phyloP scores from a whole-genome alignment of 768 basidiomycete genomes.

The Dentipellis sp. region DNA sequence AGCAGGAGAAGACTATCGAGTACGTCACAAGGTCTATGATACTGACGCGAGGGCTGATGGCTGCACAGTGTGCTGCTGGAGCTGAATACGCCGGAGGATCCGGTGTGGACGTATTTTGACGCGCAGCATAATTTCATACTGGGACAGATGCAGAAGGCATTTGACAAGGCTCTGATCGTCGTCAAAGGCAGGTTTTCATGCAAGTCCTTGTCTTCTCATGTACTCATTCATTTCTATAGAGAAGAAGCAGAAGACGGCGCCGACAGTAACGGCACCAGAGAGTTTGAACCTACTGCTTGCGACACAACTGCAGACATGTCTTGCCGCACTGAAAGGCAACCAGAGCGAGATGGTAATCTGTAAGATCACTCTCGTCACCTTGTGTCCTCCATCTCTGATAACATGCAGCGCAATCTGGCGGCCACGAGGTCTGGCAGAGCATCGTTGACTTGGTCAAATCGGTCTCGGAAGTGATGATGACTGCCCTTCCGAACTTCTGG shows the following conservation, averaged over 20 bases:
- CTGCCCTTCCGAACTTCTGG: conserved; percentile 91
- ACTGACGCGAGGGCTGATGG: neutral
- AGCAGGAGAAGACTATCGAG: conserved; percentile 97
- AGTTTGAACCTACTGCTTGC: conserved; percentile 36
- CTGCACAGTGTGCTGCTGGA: conserved; percentile 74
- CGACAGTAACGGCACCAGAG: conserved; percentile 27
- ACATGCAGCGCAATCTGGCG: conserved; percentile 52
- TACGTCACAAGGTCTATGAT: conserved; percentile 26
- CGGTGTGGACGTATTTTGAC: conserved; percentile 94
- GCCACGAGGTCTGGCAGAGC: conserved; percentile 75
- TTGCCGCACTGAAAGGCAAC: conserved; percentile 53
- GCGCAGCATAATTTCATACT: conserved; percentile 85
- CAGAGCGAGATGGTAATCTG: conserved; percentile 54
- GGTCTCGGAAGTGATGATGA: conserved; percentile 76
- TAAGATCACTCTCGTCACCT: conserved; percentile 21
- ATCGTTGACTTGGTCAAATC: conserved; percentile 74
- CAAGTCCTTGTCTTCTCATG: neutral
- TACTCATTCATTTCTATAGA: conserved; percentile 26
- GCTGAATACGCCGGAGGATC: conserved; percentile 78
- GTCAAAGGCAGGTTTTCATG: conserved; percentile 37
- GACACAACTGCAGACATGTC: conserved; percentile 49
- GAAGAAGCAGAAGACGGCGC: conserved; percentile 32
- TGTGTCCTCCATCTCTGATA: neutral
- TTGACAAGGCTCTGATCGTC: conserved; percentile 38
- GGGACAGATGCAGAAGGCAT: conserved; percentile 60